Percentiles rank a stretch among this genome's conserved stretches.
Evolutionary conservation across 805 yeast genomes (phyloP).

Genomic region (Yamadazyma sp.): DNA sequence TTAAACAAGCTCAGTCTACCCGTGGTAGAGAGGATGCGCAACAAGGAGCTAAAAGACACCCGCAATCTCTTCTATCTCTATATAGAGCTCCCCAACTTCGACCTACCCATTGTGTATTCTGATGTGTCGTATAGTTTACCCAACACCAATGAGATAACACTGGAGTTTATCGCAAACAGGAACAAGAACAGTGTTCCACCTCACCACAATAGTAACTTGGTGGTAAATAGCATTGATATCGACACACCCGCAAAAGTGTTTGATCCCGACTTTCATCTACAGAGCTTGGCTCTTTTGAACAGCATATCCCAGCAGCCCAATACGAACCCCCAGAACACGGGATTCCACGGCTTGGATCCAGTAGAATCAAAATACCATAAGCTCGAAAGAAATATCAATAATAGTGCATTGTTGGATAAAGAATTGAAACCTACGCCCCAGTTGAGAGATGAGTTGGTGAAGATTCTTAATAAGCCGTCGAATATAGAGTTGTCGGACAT

Average conservation of each 20-base stretch:
- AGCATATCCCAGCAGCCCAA: slow-evolving; percentile 7
- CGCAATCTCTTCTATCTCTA: slow-evolving; percentile 25
- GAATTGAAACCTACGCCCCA: slow-evolving; percentile 88
- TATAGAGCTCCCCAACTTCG: slow-evolving; percentile 44
- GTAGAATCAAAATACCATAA: slow-evolving; percentile 85
- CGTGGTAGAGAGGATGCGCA: slow-evolving; percentile 9
- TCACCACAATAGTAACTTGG: slow-evolving; percentile 22
- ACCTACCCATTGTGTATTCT: slow-evolving; percentile 42
- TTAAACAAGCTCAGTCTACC: slow-evolving; percentile 53
- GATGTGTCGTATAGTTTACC: slow-evolving; percentile 22
- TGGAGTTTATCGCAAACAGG: not conserved
- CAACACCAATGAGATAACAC: slow-evolving; percentile 3
- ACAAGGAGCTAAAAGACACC: not conserved
- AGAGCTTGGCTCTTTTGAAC: slow-evolving; percentile 2
- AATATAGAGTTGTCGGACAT: slow-evolving; percentile 77
- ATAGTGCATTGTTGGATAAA: slow-evolving; percentile 71
- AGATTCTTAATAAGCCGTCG: slow-evolving; percentile 75
- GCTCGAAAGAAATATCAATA: slow-evolving; percentile 74
- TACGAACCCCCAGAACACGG: not conserved
- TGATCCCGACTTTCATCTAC: slow-evolving; percentile 42
- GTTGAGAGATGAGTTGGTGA: slow-evolving; percentile 68
- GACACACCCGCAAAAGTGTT: slow-evolving; percentile 36
- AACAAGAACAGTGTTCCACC: slow-evolving; percentile 3
- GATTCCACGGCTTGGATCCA: slow-evolving; percentile 51
- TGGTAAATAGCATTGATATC: slow-evolving; percentile 34